Evolutionary conservation across 495 filamentous ascomycete genomes (phyloP), one percentile per base, ranked within the genome.

Genomic region (Cenococcum geophilum): DNA sequence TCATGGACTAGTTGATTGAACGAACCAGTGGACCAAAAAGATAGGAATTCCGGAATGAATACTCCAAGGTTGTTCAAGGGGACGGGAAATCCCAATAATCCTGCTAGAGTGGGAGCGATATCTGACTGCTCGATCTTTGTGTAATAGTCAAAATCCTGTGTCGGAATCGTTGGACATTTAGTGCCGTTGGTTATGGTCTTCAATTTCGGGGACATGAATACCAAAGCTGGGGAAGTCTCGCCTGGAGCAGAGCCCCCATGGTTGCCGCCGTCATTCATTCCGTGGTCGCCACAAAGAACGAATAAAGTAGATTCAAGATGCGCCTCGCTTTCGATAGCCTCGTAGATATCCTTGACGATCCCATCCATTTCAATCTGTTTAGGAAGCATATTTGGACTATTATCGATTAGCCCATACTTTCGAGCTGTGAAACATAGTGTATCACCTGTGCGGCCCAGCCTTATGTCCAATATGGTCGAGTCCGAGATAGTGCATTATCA

Each of bases 401-500:
- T 32, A 55, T 53, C 18, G 11, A 18, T 36, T 25, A 40, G n/a
- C 12, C 40, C 43, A 8, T 3, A 9, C 1, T 16, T 18, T 16
- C 2, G 20, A 47, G 8, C 5, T 5, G 8, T 20, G 50, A 21
- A 12, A 54, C 47, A 22, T 18, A 8, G 22, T 58, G 12, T 4
- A 49, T 57, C 8, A 89, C 88, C 88, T 92, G 72, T 79, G 80
- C n/a, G 93, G 92, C 12, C 93, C 93, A 40, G 89, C 81, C 71
- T 97, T 99, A 64, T 99, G 93, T 9, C 93, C 93, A 68, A 99
- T 97, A 71, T 99, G 93, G 71, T 99, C 93, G 32, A 99, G 79
- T 14, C 93, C 93, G 55, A 99, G 81, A 70, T 95, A 98, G 78
- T 98, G 93, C 73, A 98, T 79, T 22, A 98, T 82, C 82, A 97